Evolutionary conservation across 225 moss, liverwort and hornwort species (phyloP).

Genomic region (Antitrichia curtipendula): DNA sequence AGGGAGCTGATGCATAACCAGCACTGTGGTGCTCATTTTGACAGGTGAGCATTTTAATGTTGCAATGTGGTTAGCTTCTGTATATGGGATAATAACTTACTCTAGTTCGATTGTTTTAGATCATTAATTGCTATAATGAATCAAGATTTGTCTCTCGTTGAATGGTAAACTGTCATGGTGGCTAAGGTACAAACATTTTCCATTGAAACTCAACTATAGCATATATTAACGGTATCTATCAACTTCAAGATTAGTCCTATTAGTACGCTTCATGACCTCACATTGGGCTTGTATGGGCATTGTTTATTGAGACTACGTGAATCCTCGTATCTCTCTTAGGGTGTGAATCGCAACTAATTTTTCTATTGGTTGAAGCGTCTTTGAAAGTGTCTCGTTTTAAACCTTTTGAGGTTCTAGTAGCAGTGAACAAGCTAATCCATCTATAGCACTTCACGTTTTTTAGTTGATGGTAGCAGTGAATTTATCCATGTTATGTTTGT

Average conservation of each 20-base stretch:
- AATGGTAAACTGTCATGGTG: neutral
- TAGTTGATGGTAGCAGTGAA: neutral
- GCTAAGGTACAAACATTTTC: neutral
- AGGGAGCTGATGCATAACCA: conserved; percentile 19
- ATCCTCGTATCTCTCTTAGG: neutral
- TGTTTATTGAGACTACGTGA: neutral
- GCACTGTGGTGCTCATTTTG: conserved; percentile 5
- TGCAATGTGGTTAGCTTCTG: neutral
- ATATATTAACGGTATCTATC: neutral
- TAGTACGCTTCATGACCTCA: neutral
- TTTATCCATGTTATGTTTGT: neutral
- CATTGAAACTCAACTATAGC: neutral
- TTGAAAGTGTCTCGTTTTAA: neutral
- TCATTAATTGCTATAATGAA: neutral
- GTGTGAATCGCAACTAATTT: neutral
- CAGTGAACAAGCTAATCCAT: neutral
- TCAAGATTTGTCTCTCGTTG: neutral
- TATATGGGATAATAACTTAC: neutral
- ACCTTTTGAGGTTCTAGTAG: neutral
- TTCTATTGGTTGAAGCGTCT: neutral
- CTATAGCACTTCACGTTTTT: neutral
- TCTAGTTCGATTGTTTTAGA: neutral
- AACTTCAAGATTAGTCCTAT: neutral
- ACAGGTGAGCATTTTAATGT: conserved; percentile 12
- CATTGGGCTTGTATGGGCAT: neutral